Evolutionary conservation across 139 green algal species (phyloP), one percentile per base, ranked within the genome.

Genomic region (Tetraselmis striata): DNA sequence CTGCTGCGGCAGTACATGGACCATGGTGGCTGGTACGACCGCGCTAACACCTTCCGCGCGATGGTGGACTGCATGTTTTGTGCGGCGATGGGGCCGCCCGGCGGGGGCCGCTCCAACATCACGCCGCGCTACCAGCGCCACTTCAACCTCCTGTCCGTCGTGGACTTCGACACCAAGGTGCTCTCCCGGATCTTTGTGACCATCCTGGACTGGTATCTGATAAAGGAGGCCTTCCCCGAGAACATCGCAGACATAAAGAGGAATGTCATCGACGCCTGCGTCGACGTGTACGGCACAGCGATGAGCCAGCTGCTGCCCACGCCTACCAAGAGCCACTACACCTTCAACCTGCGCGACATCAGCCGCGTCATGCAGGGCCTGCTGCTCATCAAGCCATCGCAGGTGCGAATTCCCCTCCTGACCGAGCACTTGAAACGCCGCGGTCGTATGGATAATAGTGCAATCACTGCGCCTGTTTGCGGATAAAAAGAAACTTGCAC

Each of bases 1-100:
- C 84, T 95, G 79, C 83, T 95, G 30, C 86, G 91, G 0, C 91
- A 95, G 86, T 93, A 84, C 85, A 95, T 95, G 91, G 91, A 95
- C 84, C 89, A 94, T 32, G 85, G 83, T 1, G 91, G 91, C 27
- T 95, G 91, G 90, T 93, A 91, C 80, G 90, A 91, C 81, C 79
- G 90, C 2, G 93, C 93, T 31, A 86, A 91, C 27, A 93, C 88
- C 79, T 80, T 90, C 83, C 81, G 92, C 26, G 83, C 86, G 79
- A 87, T 96, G 75, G 88, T 90, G 28, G 92, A 96, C 83, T 86
- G 93, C 22, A 91, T 95, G 87, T 90, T 94, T 81, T 88, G 95
- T 31, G 86, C 89, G 1, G 92, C 92, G 25, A 95, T 94, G 90
- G 90, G 90, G 0, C 88, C 90, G 0, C 91, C 91, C 1, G 91